phyloP scores from a whole-genome alignment of 352 stramenopile species.

The Phytophthora macrochlamydospora region DNA sequence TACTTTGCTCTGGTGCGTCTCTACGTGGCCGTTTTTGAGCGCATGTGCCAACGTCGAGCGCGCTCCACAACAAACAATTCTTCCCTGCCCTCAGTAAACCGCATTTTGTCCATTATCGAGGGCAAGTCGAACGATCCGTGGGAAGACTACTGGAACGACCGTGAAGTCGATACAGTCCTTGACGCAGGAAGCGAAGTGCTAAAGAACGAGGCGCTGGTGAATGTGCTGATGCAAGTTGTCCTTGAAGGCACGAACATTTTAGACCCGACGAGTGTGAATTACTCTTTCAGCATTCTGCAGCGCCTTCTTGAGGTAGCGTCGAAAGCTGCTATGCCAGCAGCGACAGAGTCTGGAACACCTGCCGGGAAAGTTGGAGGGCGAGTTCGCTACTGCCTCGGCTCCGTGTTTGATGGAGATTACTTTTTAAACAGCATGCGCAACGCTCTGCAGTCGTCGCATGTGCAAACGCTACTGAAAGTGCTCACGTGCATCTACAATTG shows the following conservation, averaged over 20 bases:
- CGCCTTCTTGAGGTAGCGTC: conserved; percentile 69
- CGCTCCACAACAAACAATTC: conserved; percentile 34
- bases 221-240: conserved; percentile 82
- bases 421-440: conserved; percentile 75
- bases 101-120: conserved; percentile 67
- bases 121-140: conserved; percentile 62
- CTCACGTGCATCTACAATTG: conserved; percentile 88
- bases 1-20: conserved; percentile 76
- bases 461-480: conserved; percentile 87
- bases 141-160: conserved; percentile 73
- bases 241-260: conserved; percentile 86
- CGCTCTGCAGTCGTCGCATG: conserved; percentile 73
- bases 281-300: conserved; percentile 82
- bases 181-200: conserved; percentile 66
- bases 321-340: conserved; percentile 40
- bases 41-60: conserved; percentile 76
- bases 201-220: conserved; percentile 69
- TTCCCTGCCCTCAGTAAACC: conserved; percentile 50
- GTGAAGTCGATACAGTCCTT: conserved; percentile 62
- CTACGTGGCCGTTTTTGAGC: conserved; percentile 72
- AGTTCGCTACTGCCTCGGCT: conserved; percentile 43
- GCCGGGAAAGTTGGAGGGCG: conserved; percentile 31
- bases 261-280: conserved; percentile 82
- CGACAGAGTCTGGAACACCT: conserved; percentile 13
- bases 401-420: conserved; percentile 71